Base-by-base conservation (phyloP, 495 filamentous ascomycete genomes). In the Hypoxylon trugodes region DNA sequence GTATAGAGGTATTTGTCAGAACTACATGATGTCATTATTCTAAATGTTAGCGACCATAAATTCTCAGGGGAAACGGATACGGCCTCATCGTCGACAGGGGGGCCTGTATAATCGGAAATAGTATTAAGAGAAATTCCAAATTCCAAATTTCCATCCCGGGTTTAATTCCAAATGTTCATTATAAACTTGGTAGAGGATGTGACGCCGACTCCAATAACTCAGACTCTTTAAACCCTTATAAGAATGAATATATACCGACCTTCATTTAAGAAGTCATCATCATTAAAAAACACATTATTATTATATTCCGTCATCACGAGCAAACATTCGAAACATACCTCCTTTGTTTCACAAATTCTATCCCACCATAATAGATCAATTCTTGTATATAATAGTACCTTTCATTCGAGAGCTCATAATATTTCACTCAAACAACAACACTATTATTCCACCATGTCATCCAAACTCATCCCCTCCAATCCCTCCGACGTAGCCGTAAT, bases 401-500 rank as follows among this genome's bases (percentile, higher is more conserved):
- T 15, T 49, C 22, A 22, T 36, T 15, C 28, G 28, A 30, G 8
- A 12, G 8, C 46, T 5, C 33, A 28, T 26, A 30, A 21, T 22
- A 38, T 33, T 18, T 16, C 28, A 22, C 30, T n/a, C 41, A 37
- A 56, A 28, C 36, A 15, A 35, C 1, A 15, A 22, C 28, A 9
- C 7, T 18, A 47, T 16, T 18, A 24, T 30, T 10, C 47, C 63
- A 65, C 45, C 62, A 81, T 81, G 78, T 79, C 78, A 24, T 71
- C 70, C 28, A 78, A 78, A 65, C 75, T 82, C 54, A 70, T 82
- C 10, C 80, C 79, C 0, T 21, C 68, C n/a, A 86, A 93, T 70
- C 91, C 91, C 6, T 81, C 86, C 18, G 83, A 89, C 59, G 84
- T 90, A 38, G 95, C 96, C 88, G 90, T 96, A 10, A 92, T 97